Conservation (phyloP, 495 filamentous ascomycete species). For the Hypoxylon crocopeplum region DNA sequence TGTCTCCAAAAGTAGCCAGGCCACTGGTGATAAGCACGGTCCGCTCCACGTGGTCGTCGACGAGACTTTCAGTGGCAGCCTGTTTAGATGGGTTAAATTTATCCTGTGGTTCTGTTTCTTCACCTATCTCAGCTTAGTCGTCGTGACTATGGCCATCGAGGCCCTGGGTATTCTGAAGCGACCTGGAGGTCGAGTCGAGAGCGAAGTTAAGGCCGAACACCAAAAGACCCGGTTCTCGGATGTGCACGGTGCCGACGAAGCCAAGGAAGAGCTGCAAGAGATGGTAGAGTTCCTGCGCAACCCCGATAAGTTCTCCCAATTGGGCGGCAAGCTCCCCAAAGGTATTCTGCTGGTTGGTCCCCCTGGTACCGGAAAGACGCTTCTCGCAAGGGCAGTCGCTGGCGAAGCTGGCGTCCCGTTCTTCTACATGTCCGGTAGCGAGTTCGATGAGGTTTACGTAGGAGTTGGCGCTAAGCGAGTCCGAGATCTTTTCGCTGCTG, state of each 20-base stretch:
- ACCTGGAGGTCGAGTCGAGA: conserved; percentile 68
- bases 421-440: conserved; percentile 99
- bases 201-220: conserved; percentile 86
- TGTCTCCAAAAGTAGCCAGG: conserved; percentile 49
- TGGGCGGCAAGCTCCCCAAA: conserved; percentile 96
- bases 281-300: conserved; percentile 94
- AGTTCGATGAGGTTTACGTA: conserved; percentile 98
- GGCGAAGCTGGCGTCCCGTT: conserved; percentile 97
- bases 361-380: conserved; percentile 97
- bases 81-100: conserved; percentile 94
- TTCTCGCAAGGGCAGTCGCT: conserved; percentile 93
- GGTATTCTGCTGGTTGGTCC: conserved; percentile 95
- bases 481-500: conserved; percentile 89
- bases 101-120: conserved; percentile 76
- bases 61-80: conserved; percentile 74
- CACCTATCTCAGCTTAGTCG: conserved; percentile 73
- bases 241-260: conserved; percentile 97
- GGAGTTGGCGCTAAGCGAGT: conserved; percentile 98
- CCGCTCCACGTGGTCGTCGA: conserved; percentile 97
- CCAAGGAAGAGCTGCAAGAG: conserved; percentile 97
- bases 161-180: conserved; percentile 77
- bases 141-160: conserved; percentile 82
- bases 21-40: conserved; percentile 71
- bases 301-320: conserved; percentile 85
- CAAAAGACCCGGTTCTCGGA: conserved; percentile 92